A percentile compares a stretch with the other conserved stretches of the same genome.
These are phyloP conservation scores for Amanita jacksonii DNA, from an alignment of 768 basidiomycete species.

Conservation along the genomic window DNA sequence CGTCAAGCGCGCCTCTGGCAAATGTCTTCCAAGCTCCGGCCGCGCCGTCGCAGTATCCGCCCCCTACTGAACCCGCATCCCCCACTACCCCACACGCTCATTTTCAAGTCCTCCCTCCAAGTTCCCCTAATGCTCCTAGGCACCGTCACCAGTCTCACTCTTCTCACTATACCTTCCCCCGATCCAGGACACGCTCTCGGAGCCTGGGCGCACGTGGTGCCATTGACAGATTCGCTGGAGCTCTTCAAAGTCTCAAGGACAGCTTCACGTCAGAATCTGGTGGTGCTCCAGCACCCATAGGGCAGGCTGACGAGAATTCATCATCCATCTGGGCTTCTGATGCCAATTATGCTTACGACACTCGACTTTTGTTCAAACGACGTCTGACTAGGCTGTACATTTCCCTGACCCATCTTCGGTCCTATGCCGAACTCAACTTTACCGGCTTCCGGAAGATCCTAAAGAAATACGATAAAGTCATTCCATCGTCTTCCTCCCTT, in stretches of 20 bases:
- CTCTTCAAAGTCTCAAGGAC: slow-evolving; percentile 41
- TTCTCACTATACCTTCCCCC: slow-evolving; percentile 8
- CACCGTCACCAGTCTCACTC: background rate
- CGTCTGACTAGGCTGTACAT: slow-evolving; percentile 79
- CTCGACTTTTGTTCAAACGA: slow-evolving; percentile 81
- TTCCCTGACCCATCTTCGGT: slow-evolving; percentile 61
- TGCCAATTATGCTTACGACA: slow-evolving; percentile 76
- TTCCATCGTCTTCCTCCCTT: slow-evolving; percentile 64
- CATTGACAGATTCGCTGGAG: slow-evolving; percentile 35
- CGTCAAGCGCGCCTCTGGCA: background rate
- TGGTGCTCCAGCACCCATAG: slow-evolving; percentile 1
- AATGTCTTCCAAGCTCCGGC: too few species aligned
- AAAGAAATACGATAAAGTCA: slow-evolving; percentile 98
- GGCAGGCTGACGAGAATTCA: slow-evolving; percentile 7
- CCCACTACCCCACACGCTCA: background rate
- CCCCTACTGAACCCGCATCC: slow-evolving; percentile 26
- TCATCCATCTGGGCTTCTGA: slow-evolving; percentile 69
- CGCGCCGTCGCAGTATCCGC: too few species aligned
- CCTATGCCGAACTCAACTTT: slow-evolving; percentile 87
- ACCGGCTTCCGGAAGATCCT: slow-evolving; percentile 92
- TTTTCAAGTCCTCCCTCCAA: slow-evolving; percentile 4
- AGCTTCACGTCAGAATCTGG: slow-evolving; percentile 39
- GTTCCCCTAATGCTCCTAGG: slow-evolving; percentile 1
- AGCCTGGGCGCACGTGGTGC: slow-evolving; percentile 11
- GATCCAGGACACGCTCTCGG: slow-evolving; percentile 9